These are phyloP conservation scores for Yueomyces sinensis DNA, from an alignment of 805 yeast genomes.

Conservation along the genomic window DNA sequence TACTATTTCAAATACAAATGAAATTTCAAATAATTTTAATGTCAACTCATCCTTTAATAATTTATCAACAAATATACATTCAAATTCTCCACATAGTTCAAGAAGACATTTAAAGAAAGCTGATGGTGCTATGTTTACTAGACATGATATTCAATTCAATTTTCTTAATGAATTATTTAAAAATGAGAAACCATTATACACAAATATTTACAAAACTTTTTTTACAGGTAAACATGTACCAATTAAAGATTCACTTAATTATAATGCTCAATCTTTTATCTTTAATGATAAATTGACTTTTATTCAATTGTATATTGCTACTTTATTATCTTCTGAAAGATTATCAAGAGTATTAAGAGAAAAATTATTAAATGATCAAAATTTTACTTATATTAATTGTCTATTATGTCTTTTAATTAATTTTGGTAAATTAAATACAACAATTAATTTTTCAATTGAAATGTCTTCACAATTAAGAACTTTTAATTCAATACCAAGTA, in stretches of 20 bases:
- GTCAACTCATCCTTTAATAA: background rate
- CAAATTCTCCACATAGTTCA: background rate
- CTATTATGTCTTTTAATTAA: conserved; percentile 80
- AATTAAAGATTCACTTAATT: conserved; percentile 11
- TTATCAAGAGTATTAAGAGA: conserved; percentile 76
- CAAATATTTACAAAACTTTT: conserved; percentile 40
- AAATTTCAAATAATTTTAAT: no score
- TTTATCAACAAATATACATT: no score
- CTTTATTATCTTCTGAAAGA: conserved; percentile 71
- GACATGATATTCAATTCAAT: conserved; percentile 77
- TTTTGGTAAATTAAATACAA: conserved; percentile 88
- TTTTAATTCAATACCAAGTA: conserved; percentile 82
- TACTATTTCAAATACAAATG: conserved; percentile 3
- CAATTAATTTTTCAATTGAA: conserved; percentile 86
- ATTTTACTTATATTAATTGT: conserved; percentile 56
- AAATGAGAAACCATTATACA: conserved; percentile 53
- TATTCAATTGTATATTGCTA: conserved; percentile 69
- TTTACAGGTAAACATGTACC: conserved; percentile 24
- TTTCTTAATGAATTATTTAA: conserved; percentile 53
- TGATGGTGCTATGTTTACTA: conserved; percentile 88
- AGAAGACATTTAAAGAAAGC: conserved; percentile 61
- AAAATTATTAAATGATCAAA: conserved; percentile 48
- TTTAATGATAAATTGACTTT: conserved; percentile 48
- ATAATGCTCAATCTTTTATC: conserved; percentile 26
- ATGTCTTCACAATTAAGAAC: conserved; percentile 91